Conservation (phyloP, 2,329 filamentous ascomycete species). For the Colletotrichum incanum region DNA sequence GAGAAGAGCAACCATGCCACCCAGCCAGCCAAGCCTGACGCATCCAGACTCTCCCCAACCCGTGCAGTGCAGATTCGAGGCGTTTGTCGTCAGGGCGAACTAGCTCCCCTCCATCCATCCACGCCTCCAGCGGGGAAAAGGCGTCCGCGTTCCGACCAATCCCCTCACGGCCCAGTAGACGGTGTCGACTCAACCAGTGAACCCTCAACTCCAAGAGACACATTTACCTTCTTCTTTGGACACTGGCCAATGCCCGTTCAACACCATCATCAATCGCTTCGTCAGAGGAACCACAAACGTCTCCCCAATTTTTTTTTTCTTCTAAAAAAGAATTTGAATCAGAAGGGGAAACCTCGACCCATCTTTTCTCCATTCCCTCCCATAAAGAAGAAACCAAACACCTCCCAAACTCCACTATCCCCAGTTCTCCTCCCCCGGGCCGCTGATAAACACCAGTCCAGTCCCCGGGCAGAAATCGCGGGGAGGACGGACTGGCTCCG, state of each 20-base stretch:
- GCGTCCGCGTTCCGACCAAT: constrained; percentile 22
- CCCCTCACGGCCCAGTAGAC: neutral
- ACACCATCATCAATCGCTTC: neutral
- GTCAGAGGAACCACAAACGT: neutral
- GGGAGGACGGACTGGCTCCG: constrained; percentile 6
- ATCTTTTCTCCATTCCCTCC: neutral
- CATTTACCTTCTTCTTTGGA: neutral
- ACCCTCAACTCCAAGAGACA: neutral
- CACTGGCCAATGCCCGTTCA: neutral
- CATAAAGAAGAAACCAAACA: neutral
- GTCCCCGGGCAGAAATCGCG: neutral
- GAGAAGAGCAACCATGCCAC: neutral
- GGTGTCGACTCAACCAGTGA: neutral
- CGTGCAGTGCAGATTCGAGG: constrained; percentile 1
- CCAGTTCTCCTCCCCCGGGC: constrained; percentile 1
- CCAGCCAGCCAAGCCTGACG: neutral
- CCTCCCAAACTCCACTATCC: neutral
- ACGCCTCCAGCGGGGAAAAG: constrained; percentile 23
- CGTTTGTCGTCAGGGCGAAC: neutral
- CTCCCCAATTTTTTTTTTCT: neutral
- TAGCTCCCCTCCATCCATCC: neutral
- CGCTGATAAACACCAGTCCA: constrained; percentile 4
- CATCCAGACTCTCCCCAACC: constrained; percentile 1
- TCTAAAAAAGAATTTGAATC: too few relatives aligned
- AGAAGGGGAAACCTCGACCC: too few relatives aligned